Base-by-base conservation (phyloP, 768 basidiomycete species). In the Boletus rex-veris region DNA sequence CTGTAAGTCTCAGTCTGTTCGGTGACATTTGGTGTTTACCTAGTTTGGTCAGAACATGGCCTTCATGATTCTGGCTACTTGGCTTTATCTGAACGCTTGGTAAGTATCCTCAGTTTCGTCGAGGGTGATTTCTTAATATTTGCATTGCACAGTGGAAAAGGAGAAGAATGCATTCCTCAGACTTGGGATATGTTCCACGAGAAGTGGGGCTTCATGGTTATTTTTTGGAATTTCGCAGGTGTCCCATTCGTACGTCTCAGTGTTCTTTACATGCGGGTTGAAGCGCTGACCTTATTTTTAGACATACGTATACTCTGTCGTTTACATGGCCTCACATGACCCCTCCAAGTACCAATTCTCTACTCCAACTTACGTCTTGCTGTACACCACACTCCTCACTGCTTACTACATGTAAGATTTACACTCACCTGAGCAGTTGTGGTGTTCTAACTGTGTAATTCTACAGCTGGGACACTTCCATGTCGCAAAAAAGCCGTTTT, bases 121-220 rank as follows among this genome's bases (percentile, higher is more conserved):
- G 12, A 1, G 14, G 6, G 3, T 21, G 7, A 56, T n/a, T 24
- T 15, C 3, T 59, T 8, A 35, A 54, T 52, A 51, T 50, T 55
- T 30, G 14, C 5, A 14, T 52, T 7, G 33, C 38, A 33, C 52
- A 90, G 89, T 65, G 90, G 82, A 55, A 97, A 97, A 70, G 94
- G 89, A 39, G 94, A 96, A 64, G 93, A 96, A 65, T 93, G 90
- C 64, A 93, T 95, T 57, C 92, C 92, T 7, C 92, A 96, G 71
- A 95, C 93, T 3, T 98, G 97, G 96, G 97, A 98, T 64, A 99
- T 99, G 92, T 97, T 86, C 77, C 92, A 96, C 63, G 96, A 99
- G 68, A 99, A 99, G 80, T 92, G 90, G 90, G 91, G 95, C 30
- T 98, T 95, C 79, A 88, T 98, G 83, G 87, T 98, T 59, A 97